These are phyloP conservation scores for Trichophyton rubrum DNA, from an alignment of 2,329 filamentous ascomycete species.

Conservation along the genomic window DNA sequence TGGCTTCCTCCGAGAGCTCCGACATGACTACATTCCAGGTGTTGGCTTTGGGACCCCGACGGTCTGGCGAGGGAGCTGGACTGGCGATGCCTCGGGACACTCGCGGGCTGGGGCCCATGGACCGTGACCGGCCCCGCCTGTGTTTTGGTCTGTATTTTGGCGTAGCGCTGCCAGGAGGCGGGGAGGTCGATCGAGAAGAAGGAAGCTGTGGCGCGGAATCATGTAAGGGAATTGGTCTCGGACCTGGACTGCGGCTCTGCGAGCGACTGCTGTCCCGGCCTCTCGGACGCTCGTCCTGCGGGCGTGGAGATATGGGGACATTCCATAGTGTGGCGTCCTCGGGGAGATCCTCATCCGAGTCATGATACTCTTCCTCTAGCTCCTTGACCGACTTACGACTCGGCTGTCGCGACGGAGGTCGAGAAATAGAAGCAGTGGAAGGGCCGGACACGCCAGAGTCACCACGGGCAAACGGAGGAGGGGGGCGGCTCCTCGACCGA, in stretches of 20 bases:
- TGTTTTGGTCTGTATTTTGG: background rate
- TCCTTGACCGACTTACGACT: constrained; percentile 37
- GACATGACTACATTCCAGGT: constrained; percentile 48
- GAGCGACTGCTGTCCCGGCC: constrained; percentile 32
- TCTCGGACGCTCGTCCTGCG: constrained; percentile 27
- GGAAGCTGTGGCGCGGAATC: constrained; percentile 24
- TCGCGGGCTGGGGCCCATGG: constrained; percentile 19
- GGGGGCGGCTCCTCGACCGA: constrained; percentile 20
- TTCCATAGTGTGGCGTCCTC: constrained; percentile 41
- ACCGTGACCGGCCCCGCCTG: constrained; percentile 26
- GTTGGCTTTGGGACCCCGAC: constrained; percentile 37
- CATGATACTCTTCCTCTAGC: constrained; percentile 39
- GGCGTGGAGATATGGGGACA: constrained; percentile 37
- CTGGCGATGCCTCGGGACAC: background rate
- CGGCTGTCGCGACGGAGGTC: constrained; percentile 33
- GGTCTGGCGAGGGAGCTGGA: constrained; percentile 17
- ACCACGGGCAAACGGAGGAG: constrained; percentile 8
- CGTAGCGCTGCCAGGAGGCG: background rate
- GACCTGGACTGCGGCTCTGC: constrained; percentile 27
- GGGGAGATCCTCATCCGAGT: constrained; percentile 39
- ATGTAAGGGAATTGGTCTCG: constrained; percentile 31
- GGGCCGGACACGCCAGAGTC: background rate
- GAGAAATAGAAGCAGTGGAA: constrained; percentile 18
- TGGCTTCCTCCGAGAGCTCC: constrained; percentile 48
- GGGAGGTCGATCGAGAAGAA: constrained; percentile 20